Percentiles rank a stretch among this genome's conserved stretches.
Conservation (phyloP, 176 grass and related monocot species). For the Oryza punctata region DNA sequence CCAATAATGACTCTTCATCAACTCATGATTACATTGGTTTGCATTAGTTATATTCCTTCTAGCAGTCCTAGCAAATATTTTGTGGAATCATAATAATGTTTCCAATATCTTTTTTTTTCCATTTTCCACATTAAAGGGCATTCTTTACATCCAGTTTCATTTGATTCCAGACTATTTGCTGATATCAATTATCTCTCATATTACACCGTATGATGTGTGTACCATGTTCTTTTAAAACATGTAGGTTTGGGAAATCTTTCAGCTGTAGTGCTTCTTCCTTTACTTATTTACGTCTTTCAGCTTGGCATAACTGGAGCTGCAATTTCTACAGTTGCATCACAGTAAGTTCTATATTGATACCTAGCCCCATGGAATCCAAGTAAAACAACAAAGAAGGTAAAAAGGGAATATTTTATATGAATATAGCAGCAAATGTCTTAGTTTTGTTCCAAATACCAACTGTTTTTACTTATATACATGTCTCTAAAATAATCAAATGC, state of each 20-base stretch:
- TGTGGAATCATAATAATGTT: not conserved
- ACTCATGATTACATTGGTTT: constrained; percentile 25
- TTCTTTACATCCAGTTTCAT: constrained; percentile 10
- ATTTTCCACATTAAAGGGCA: constrained; percentile 1
- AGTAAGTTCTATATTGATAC: constrained; percentile 53
- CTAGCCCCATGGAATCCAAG: not conserved
- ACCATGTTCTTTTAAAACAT: constrained; percentile 29
- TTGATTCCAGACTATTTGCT: constrained; percentile 9
- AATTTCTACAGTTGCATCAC: constrained; percentile 66
- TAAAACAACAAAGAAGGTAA: not conserved
- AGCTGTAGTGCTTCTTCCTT: constrained; percentile 56
- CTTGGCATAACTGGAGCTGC: constrained; percentile 72
- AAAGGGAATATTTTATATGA: not conserved
- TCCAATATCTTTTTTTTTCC: not conserved
- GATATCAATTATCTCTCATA: constrained; percentile 7
- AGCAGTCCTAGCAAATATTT: not conserved
- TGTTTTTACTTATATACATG: not conserved
- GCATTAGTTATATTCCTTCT: not conserved
- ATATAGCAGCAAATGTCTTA: constrained; percentile 4
- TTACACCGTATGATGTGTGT: constrained; percentile 17
- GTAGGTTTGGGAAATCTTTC: constrained; percentile 65
- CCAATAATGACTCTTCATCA: constrained; percentile 20
- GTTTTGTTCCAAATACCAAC: constrained; percentile 4
- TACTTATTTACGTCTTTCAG: constrained; percentile 62
- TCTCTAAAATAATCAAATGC: constrained; percentile 9